phyloP scores from a whole-genome alignment of 306 rosid genomes.

The Prunus fruticosa region DNA sequence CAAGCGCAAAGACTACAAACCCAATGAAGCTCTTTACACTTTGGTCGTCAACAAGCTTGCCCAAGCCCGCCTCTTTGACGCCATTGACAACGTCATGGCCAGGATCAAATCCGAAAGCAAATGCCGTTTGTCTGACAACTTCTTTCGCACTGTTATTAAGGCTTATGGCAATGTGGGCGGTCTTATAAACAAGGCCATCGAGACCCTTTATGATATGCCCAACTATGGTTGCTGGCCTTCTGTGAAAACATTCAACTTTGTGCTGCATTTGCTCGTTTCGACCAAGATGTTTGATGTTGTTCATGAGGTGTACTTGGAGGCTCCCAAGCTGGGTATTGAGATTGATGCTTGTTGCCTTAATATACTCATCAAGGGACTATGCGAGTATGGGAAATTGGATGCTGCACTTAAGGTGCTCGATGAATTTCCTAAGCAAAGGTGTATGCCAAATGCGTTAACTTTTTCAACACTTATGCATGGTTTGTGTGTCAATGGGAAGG shows the following conservation, averaged over 20 bases:
- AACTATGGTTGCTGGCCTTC: constrained; percentile 39
- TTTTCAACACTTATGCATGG: constrained; percentile 71
- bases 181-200: constrained; percentile 39
- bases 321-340: constrained; percentile 52
- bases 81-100: constrained; percentile 43
- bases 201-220: constrained; percentile 72
- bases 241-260: constrained; percentile 59
- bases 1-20: constrained; percentile 75
- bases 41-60: constrained; percentile 47
- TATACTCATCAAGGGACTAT: constrained; percentile 63
- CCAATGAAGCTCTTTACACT: constrained; percentile 58
- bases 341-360: constrained; percentile 68
- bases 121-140: constrained; percentile 49
- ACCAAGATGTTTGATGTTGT: constrained; percentile 45
- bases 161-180: constrained; percentile 52
- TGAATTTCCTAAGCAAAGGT: constrained; percentile 59
- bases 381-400: constrained; percentile 51
- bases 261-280: constrained; percentile 63
- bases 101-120: constrained; percentile 38
- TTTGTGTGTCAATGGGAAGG: constrained; percentile 52
- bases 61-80: constrained; percentile 38
- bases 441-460: constrained; percentile 45
- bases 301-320: constrained; percentile 40
- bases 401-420: constrained; percentile 61
- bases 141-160: constrained; percentile 57